Evolutionary conservation across 176 grass and related monocot genomes (phyloP), one percentile per base, ranked within the genome.

Genomic region (Tillandsia fasciculata): DNA sequence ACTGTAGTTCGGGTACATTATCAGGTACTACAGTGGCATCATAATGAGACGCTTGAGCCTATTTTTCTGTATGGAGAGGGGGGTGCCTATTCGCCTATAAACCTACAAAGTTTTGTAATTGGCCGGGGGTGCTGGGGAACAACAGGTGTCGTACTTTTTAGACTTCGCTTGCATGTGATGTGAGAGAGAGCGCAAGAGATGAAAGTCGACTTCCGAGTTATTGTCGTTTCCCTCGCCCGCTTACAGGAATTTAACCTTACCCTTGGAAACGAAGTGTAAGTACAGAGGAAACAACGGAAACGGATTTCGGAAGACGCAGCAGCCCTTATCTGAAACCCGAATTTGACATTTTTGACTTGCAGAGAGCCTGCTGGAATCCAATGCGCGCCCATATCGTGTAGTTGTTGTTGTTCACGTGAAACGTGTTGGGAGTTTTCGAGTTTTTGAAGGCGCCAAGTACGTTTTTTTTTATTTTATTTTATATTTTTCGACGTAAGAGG

Each of bases 261-360:
- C 70, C 9, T 18, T 14, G 50, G 26, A 14, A 75, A 67, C 26
- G 70, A 6, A 70, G 59, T n/a, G 10, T 53, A 77, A 74, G 71
- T 75, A 82, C 47, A 51, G 50, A 68, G 75, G 74, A 86, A 86
- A 86, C 78, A 81, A 86, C 70, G 78, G 72, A 64, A 75, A 79
- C 67, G 72, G 79, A 64, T 71, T 54, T 82, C 79, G 68, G 79
- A 76, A 64, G 65, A 67, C 53, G 27, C 70, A 52, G 67, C 33
- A 3, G 3, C 24, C 24, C 24, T 24, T 42, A 42, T 42, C 33
- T 42, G 33, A 42, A 7, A 42, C 33, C 33, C 33, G 33, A 48
- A 17, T 78, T 87, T 87, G 24, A 24, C 24, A 24, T 24, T 24
- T 24, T 24, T 24, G 84, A 87, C 84, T 68, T 71, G 79, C 75